These are phyloP conservation scores for Dacryopinax primogenitus DNA, from an alignment of 768 basidiomycete genomes.

Conservation along the genomic window DNA sequence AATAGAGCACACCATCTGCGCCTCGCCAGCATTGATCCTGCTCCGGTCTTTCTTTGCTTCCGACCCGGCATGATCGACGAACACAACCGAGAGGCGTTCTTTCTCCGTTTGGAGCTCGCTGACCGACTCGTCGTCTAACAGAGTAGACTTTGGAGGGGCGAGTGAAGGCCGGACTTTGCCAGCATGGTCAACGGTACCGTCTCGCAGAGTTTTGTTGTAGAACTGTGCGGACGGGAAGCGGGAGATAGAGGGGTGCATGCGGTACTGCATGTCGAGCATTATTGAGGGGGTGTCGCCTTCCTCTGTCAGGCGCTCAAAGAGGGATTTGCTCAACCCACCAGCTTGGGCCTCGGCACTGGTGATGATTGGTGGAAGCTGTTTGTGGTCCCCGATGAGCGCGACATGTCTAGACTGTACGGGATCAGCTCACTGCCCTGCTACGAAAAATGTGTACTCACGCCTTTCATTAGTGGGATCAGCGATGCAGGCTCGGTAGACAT, in stretches of 20 bases:
- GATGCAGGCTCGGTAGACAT: constrained; percentile 94
- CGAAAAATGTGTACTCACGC: constrained; percentile 41
- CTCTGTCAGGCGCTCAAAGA: constrained; percentile 82
- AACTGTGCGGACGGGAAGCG: constrained; percentile 76
- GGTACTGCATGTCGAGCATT: constrained; percentile 89
- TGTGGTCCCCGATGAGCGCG: constrained; percentile 91
- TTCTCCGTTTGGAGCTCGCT: constrained; percentile 31
- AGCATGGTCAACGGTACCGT: constrained; percentile 54
- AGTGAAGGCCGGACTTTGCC: constrained; percentile 40
- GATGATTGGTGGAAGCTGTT: constrained; percentile 85
- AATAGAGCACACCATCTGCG: constrained; percentile 59
- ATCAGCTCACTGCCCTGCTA: constrained; percentile 13
- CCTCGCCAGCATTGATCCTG: constrained; percentile 65
- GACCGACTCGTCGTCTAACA: constrained; percentile 13
- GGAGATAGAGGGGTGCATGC: constrained; percentile 88
- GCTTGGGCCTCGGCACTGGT: constrained; percentile 58
- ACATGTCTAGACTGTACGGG: constrained; percentile 59
- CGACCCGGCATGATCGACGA: constrained; percentile 62
- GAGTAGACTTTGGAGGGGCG: constrained; percentile 42
- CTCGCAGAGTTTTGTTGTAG: constrained; percentile 53
- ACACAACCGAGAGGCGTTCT: constrained; percentile 51
- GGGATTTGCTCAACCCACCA: constrained; percentile 60
- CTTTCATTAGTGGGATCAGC: constrained; percentile 86
- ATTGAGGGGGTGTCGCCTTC: constrained; percentile 66
- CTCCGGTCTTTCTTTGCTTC: constrained; percentile 61